Evolutionary conservation across 495 filamentous ascomycete species (phyloP), one percentile per base, ranked within the genome.

Genomic region (Baudoinia panamericana): DNA sequence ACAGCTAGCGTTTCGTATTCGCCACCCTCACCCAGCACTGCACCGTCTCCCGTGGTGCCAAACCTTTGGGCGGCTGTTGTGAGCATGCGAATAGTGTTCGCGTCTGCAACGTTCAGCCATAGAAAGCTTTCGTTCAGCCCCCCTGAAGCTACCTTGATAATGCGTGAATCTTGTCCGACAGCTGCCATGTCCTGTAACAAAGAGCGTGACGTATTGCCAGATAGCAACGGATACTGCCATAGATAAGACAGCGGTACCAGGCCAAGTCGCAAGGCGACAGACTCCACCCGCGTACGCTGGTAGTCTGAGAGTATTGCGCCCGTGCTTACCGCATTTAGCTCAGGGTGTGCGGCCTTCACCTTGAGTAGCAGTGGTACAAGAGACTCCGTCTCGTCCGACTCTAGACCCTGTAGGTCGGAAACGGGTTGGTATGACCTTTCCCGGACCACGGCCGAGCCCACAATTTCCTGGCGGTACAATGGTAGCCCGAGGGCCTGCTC

Each of bases 1-100:
- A 96, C 50, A 25, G 87, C 84, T 17, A 97, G 61, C 16, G 84
- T 96, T 68, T 97, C 90, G 63, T 88, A 97, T 66, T 97, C 90
- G 3, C 92, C 90, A 2, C 90, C 90, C 54, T 96, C 90, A 0
- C 92, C 90, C 16, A 95, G 57, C 15, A 88, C 71, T 9, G 82
- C 80, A 0, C 82, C 83, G 30, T 58, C 68, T 32, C 61, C 69
- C 52, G 72, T 65, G 21, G 64, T 64, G 6, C 71, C 71, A 69
- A 88, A 95, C 39, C 78, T 68, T 37, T 61, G 62, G 69, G 90
- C 77, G 3, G 70, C 70, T 45, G 64, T 71, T 25, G 65, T 64
- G 21, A 94, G 51, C 36, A 66, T 65, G 31, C 55, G 60, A 46
- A 77, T 64, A 6, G 71, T 62, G 20, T 34, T 49, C 1, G 58